Base-by-base conservation (phyloP, 345 rosid genomes). In the Lagerstroemia speciosa region DNA sequence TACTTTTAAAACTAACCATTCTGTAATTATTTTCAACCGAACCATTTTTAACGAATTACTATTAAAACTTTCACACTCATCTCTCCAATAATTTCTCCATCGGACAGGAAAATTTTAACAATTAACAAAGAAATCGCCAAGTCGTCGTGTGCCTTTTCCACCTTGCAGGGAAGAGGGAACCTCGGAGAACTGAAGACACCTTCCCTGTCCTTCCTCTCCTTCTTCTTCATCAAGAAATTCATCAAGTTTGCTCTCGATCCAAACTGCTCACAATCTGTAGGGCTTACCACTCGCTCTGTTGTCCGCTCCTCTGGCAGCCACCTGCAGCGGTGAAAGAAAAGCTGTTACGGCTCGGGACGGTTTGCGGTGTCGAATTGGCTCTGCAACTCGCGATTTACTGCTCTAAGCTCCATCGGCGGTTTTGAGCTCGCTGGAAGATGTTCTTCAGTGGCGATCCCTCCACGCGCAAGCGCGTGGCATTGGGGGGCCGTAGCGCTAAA, bases 401-500 rank as follows among this genome's bases (percentile, higher is more conserved):
- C 14, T 2, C 61, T 10, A 0, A 2, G 38, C 38, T 55, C 61
- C 61, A 24, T n/a, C 31, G 31, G 61, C 30, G 29, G 15, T 24
- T n/a, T 22, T 55, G 61, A 55, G 61, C 55, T 48, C 55, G 16
- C 24, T 5, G 19, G 37, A 74, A 16, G 40, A 94, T 94, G 99
- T 94, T 90, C 73, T 94, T 94, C 86, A 63, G 86, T 65, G 99
- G 99, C 70, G 99, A 94, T 86, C 83, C 98, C 1, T 82, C 96
- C 37, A 84, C 93, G 66, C 86, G 98, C 76, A 94, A 89, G 81
- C 89, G 99, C 71, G 99, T 94, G 37, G 99, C 89, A 78, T 84
- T 94, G 75, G 99, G 99, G 55, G 99, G 99, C 65, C 87, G 98
- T 81, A 94, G 99, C 68, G 81, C 92, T 8, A 94, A 92, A 79